Conservation (phyloP, 106 monocot genomes). For the Acorus calamus region DNA sequence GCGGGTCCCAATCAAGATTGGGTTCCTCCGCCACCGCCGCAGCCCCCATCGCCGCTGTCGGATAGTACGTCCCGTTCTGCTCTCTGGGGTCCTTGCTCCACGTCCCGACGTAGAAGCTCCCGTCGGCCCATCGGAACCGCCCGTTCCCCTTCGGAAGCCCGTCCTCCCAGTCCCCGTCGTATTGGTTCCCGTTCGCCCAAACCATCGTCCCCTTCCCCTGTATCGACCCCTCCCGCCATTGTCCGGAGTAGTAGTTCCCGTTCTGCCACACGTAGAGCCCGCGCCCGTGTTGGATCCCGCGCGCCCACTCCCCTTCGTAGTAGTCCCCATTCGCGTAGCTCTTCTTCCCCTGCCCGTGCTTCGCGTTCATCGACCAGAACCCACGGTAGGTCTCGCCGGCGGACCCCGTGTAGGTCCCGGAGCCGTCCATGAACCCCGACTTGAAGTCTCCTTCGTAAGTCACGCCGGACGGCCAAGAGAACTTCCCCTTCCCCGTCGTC, state of each 20-base stretch:
- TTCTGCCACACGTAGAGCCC: conserved; percentile 53
- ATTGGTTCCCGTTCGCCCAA: conserved; percentile 48
- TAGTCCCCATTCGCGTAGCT: conserved; percentile 52
- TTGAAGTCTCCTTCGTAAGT: conserved; percentile 46
- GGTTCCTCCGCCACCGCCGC: neutral
- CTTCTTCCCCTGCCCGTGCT: conserved; percentile 50
- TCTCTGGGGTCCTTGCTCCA: conserved; percentile 19
- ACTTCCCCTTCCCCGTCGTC: conserved; percentile 35
- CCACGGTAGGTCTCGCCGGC: conserved; percentile 54
- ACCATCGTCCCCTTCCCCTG: conserved; percentile 37
- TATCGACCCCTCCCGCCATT: conserved; percentile 45
- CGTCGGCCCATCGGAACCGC: conserved; percentile 57
- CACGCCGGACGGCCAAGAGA: conserved; percentile 47
- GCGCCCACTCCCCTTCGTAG: conserved; percentile 66
- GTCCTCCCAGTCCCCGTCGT: conserved; percentile 69
- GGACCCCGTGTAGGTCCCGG: conserved; percentile 30
- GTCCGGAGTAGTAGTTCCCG: conserved; percentile 51
- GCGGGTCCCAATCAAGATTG: neutral
- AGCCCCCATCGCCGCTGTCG: conserved; percentile 8
- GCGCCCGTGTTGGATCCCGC: conserved; percentile 46
- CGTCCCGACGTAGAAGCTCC: conserved; percentile 38
- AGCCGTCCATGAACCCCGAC: conserved; percentile 41
- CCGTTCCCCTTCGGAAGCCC: conserved; percentile 45
- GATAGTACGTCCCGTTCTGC: conserved; percentile 39
- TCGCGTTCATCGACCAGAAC: conserved; percentile 35